Evolutionary conservation across 805 yeast species (phyloP), one percentile per base, ranked within the genome.

Genomic region (Candida fluviatilis): DNA sequence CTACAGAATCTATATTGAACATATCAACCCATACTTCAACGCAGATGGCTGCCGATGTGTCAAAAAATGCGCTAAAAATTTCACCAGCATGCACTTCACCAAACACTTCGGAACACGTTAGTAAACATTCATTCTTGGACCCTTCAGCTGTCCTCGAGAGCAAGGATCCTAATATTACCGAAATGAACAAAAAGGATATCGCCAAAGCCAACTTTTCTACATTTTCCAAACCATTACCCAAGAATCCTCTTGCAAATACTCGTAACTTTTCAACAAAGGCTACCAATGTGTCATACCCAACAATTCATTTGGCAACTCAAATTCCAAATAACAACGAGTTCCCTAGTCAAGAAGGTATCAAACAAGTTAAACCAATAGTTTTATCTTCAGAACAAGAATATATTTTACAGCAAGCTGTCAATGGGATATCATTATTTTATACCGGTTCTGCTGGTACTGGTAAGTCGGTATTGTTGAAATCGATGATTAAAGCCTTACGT

Each of bases 401-500:
- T 35, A 78, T 93, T 16, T 69, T 86, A 8, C 75, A 78, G 7
- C 60, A 85, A 38, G 95, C 82, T 0, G 60, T 76, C 31, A 54
- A 66, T 16, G 89, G 95, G 0, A 63, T 68, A 13, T 86, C 82
- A 42, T 62, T 93, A 2, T 93, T 93, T 55, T 93, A 86, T 57
- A 93, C 99, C 0, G 99, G 99, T 36, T 88, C 97, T 24, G 99
- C 99, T 0, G 99, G 99, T 52, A 93, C 99, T 0, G 99, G 99
- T 55, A 93, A 93, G 56, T 91, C 99, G 1, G 83, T 93, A 3
- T 66, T 93, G n/a, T 64, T 93, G 36, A 73, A 75, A 43, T 69
- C 78, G 8, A 66, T 85, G 26, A 84, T 85, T 38, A 74, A 75
- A 49, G 59, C 69, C 0, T 55, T 85, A 38, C 69, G 62, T 44